Conservation (phyloP, 2,329 filamentous ascomycete genomes). For the Aaosphaeria pasadenensis region DNA sequence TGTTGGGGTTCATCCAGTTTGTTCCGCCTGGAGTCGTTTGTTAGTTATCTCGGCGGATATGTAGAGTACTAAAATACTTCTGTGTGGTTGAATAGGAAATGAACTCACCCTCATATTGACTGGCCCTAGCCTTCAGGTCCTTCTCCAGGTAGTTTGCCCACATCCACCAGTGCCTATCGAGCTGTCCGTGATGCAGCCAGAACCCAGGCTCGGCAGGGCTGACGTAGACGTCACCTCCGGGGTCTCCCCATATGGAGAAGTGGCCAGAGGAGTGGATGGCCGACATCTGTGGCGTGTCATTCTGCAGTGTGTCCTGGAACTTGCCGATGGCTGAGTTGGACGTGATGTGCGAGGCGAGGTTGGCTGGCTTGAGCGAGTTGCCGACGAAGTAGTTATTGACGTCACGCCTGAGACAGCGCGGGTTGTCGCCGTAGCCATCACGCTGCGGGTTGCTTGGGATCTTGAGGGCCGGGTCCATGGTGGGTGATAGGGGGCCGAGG, state of each 20-base stretch:
- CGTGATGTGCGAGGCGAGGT: constrained; percentile 23
- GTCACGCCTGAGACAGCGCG: constrained; percentile 30
- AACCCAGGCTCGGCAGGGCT: constrained; percentile 47
- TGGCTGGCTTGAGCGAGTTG: constrained; percentile 11
- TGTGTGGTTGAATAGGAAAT: not conserved
- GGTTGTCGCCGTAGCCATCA: constrained; percentile 27
- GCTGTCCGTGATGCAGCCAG: constrained; percentile 48
- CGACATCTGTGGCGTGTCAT: constrained; percentile 5
- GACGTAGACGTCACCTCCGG: constrained; percentile 46
- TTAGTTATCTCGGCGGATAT: not conserved
- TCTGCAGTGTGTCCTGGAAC: constrained; percentile 26
- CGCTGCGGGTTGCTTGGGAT: constrained; percentile 29
- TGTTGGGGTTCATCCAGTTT: constrained; percentile 42
- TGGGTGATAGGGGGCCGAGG: constrained; percentile 46
- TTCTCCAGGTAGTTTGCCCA: constrained; percentile 44
- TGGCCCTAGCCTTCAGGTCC: constrained; percentile 23
- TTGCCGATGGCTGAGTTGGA: constrained; percentile 14
- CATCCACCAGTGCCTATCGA: constrained; percentile 50
- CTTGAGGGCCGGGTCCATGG: constrained; percentile 26
- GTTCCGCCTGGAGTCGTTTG: constrained; percentile 27
- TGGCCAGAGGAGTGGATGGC: constrained; percentile 46
- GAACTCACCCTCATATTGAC: constrained; percentile 35
- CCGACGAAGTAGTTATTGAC: constrained; percentile 25
- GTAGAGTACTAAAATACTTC: not conserved
- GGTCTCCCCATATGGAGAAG: constrained; percentile 44